A percentile compares a stretch with the other conserved stretches of the same genome.
Conservation (phyloP, 495 filamentous ascomycete species). For the Cairneyella variabilis region DNA sequence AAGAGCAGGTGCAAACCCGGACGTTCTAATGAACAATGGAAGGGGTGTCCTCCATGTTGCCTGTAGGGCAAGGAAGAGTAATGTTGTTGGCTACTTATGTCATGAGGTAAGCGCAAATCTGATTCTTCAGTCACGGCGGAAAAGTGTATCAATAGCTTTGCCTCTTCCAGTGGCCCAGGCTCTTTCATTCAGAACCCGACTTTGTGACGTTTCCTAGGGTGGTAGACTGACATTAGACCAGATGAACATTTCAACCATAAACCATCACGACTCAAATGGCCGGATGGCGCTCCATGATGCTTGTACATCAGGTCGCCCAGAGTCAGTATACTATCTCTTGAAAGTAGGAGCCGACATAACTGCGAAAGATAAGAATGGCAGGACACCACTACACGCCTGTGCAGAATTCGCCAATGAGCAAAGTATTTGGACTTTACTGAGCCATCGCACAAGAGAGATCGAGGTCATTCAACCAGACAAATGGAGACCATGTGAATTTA, state of each 20-base stretch:
- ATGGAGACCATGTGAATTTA: no score
- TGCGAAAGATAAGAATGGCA: constrained; percentile 1
- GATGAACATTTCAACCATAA: no score
- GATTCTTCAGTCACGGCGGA: no score
- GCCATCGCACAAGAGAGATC: not conserved
- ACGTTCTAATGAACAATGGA: constrained; percentile 26
- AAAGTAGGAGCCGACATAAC: constrained; percentile 29
- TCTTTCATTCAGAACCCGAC: no score
- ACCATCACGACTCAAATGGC: constrained; percentile 23
- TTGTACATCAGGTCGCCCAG: constrained; percentile 35
- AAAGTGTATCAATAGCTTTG: no score
- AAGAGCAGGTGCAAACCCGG: constrained; percentile 30
- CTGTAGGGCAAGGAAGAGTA: constrained; percentile 31
- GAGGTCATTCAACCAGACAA: not conserved
- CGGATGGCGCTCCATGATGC: constrained; percentile 34
- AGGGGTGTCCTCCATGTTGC: constrained; percentile 39
- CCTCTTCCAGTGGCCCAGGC: no score
- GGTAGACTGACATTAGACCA: no score
- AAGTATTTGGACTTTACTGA: constrained; percentile 1
- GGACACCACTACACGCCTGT: constrained; percentile 25
- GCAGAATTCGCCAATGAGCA: constrained; percentile 16
- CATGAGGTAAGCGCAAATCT: not conserved
- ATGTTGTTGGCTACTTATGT: constrained; percentile 36
- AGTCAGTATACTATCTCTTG: constrained; percentile 34
- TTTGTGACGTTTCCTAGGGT: no score